Evolutionary conservation across 2,329 filamentous ascomycete genomes (phyloP).

Genomic region (Cryphonectria naterciae): DNA sequence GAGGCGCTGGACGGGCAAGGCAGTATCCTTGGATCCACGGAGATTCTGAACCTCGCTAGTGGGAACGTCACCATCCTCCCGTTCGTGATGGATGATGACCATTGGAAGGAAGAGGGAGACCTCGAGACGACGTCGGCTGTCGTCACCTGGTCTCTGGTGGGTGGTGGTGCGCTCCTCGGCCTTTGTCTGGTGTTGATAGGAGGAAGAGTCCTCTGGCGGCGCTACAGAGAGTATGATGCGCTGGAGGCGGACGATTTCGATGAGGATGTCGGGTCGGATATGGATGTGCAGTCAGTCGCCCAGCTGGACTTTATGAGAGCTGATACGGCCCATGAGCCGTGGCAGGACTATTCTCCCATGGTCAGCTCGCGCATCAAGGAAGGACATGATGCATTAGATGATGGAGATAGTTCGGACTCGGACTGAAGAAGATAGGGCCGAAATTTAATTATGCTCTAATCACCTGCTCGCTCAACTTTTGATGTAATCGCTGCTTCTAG

Average conservation of each 20-base stretch:
- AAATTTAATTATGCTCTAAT: neutral
- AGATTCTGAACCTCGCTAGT: constrained; percentile 31
- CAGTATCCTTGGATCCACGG: constrained; percentile 34
- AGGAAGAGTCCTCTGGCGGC: constrained; percentile 6
- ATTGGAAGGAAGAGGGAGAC: constrained; percentile 1
- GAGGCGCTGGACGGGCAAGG: constrained; percentile 26
- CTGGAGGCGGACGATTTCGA: constrained; percentile 23
- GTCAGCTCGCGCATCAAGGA: neutral
- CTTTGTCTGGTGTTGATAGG: constrained; percentile 6
- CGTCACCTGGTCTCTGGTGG: neutral
- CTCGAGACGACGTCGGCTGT: neutral
- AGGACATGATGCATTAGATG: neutral
- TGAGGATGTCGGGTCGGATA: constrained; percentile 19
- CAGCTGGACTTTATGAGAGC: constrained; percentile 15
- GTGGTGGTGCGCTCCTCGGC: constrained; percentile 10
- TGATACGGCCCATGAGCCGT: constrained; percentile 17
- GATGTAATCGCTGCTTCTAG: neutral
- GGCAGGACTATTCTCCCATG: constrained; percentile 19
- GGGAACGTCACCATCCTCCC: constrained; percentile 15
- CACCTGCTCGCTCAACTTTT: neutral
- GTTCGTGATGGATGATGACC: constrained; percentile 12
- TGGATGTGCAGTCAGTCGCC: constrained; percentile 18
- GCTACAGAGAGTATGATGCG: constrained; percentile 13
- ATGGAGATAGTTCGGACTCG: neutral
- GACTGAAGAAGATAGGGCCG: neutral